Evolutionary conservation across 1,284 basidiomycete genomes (phyloP), one percentile per base, ranked within the genome.

Genomic region (Leccinum glutinopallens): DNA sequence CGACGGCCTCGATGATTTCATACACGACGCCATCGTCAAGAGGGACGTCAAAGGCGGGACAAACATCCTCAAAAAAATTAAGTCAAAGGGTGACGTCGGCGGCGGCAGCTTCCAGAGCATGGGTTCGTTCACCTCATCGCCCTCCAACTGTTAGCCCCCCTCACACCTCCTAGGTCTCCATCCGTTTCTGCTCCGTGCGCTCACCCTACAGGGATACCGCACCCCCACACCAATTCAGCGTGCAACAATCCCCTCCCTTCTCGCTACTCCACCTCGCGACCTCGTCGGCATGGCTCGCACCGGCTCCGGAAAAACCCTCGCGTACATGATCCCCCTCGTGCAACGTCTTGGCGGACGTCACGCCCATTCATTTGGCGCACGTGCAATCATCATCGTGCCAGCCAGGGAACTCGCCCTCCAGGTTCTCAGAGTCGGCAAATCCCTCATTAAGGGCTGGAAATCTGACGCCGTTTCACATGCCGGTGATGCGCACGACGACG

Each of bases 241-340:
- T 9, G 85, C 93, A 17, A 84, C 96, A 3, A 93, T 99, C 61
- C 97, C 97, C 0, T 82, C 90, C 35, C 86, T 98, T 54, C 85
- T 99, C 39, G 79, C 90, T 5, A 87, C 85, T 59, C 96, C 97
- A 51, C 94, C 96, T 2, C 83, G 94, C 60, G 97, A 99, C 79
- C 89, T 99, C 9, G 93, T 99, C 19, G 97, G 95, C 61, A 99
- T 99, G 97, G 97, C 97, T 25, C 85, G 97, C 19, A 99, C 97
- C 1, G 97, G 97, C 63, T 98, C 96, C 1, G 97, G 97, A 67
- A 99, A 99, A 80, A 98, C 97, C 13, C 85, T 99, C 33, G 97
- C 97, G 43, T 99, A 97, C 78, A 87, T 99, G 81, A 83, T 99
- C 22, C 97, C 97, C 56, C 84, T 99, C 13, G 83, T 98, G 0